Evolutionary conservation across 371 early-diverging fungal species (phyloP), one percentile per base, ranked within the genome.

Genomic region (Circinella umbellata): DNA sequence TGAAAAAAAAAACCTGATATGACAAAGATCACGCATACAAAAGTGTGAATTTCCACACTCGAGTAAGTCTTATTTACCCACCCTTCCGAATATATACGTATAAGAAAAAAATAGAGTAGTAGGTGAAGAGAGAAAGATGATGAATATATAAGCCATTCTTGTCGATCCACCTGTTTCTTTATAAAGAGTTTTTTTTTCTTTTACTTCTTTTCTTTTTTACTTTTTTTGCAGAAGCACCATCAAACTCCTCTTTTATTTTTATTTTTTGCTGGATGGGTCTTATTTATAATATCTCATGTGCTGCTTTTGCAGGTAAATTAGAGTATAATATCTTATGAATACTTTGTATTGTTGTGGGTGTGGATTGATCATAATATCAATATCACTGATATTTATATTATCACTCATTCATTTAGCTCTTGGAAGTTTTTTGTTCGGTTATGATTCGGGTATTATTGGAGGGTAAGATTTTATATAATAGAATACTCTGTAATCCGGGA

Each of bases 341-440:
- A 42, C 6, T 11, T 42, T 42, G 42, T 42, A 9, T 42, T 9
- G 1, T 42, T 9, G 3, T 42, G 3, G 3, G 3, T 42, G 11
- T 51, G 7, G 11, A 59, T 8, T 27, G 39, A 10, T 46, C 63
- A 54, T 54, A 6, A 37, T 3, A 36, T 15, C 4, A 13, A 48
- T 49, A 20, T 20, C n/a, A 27, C 10, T 46, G 2, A 9, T 54
- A 18, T 11, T 13, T 27, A 35, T 14, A 76, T 76, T 38, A n/a
- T 71, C 42, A 67, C 73, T 34, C 47, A 27, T 11, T 10, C 1
- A 37, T 10, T 57, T 34, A 69, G 82, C 82, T 18, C 74, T 80
- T 46, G 70, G 78, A 15, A 78, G 80, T 69, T 82, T 82, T 67
- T 73, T 82, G 47, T 82, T 82, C 62, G 82, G 82, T 67, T 82